These are phyloP conservation scores for Phytophthora pinifolia DNA, from an alignment of 352 stramenopile species.

Conservation along the genomic window DNA sequence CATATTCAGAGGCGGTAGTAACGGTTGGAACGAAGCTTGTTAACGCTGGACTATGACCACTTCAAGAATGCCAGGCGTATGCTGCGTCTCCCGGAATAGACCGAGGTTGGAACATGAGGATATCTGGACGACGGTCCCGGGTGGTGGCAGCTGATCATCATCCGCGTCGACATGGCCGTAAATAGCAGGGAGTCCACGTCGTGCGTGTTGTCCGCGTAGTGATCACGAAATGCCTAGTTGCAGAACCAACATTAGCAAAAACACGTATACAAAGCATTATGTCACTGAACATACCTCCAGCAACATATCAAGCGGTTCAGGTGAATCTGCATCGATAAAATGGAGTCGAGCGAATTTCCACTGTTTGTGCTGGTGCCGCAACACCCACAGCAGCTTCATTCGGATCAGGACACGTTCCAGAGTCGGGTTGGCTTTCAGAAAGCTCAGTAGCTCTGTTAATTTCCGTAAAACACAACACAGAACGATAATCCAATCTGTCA, in stretches of 20 bases:
- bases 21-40: too few relatives aligned
- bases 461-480: not conserved
- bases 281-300: not conserved
- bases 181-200: not conserved
- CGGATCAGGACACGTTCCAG: not conserved
- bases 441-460: not conserved
- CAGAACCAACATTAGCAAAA: too few relatives aligned
- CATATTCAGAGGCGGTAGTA: too few relatives aligned
- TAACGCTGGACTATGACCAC: too few relatives aligned
- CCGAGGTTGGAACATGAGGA: not conserved
- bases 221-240: not conserved
- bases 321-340: not conserved
- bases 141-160: not conserved
- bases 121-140: not conserved
- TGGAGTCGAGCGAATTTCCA: not conserved
- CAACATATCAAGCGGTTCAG: not conserved
- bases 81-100: not conserved
- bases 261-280: not conserved
- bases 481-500: too few relatives aligned
- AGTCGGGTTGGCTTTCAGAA: not conserved
- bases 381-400: slow-evolving; percentile 1
- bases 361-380: not conserved
- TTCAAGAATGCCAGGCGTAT: not conserved
- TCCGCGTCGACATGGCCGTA: not conserved
- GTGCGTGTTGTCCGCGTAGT: not conserved